Conservation (phyloP, 495 filamentous ascomycete species). For the Aspergillus ellipticus region DNA sequence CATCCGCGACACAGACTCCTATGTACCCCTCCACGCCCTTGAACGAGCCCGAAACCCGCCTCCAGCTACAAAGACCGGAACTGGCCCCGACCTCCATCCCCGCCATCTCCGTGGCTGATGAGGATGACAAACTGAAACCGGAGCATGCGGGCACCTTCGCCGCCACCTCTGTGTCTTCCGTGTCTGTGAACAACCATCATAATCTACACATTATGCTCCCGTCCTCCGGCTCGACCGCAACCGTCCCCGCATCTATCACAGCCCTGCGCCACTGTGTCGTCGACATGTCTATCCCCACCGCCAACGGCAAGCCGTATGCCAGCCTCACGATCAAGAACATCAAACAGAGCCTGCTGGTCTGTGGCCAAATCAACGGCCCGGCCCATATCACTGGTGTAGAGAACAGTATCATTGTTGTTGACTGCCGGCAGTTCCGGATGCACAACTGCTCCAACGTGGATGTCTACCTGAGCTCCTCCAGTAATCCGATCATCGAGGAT, state of each 20-base stretch:
- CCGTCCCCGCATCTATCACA: slow-evolving; percentile 68
- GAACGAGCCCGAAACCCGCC: slow-evolving; percentile 38
- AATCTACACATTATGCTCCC: slow-evolving; percentile 67
- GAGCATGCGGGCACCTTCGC: slow-evolving; percentile 25
- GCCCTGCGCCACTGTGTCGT: slow-evolving; percentile 70
- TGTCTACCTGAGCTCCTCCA: slow-evolving; percentile 76
- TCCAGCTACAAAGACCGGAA: slow-evolving; percentile 32
- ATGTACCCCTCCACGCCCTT: slow-evolving; percentile 49
- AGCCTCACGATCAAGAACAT: slow-evolving; percentile 70
- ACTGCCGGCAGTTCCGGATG: slow-evolving; percentile 82
- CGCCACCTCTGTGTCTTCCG: slow-evolving; percentile 42
- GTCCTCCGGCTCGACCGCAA: slow-evolving; percentile 58
- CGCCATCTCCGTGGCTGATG: slow-evolving; percentile 14
- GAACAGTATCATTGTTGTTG: slow-evolving; percentile 70
- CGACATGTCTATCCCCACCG: slow-evolving; percentile 69
- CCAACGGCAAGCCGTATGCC: slow-evolving; percentile 62
- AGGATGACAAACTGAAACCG: slow-evolving; percentile 11
- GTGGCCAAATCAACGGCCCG: slow-evolving; percentile 73
- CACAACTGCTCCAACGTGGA: slow-evolving; percentile 77
- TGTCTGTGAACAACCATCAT: slow-evolving; percentile 60
- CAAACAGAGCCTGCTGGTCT: slow-evolving; percentile 63
- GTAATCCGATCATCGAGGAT: slow-evolving; percentile 90
- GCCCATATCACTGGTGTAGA: slow-evolving; percentile 75
- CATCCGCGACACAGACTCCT: slow-evolving; percentile 51
- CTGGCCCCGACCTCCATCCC: slow-evolving; percentile 38